Base-by-base conservation (phyloP, 306 rosid species). In the Coriaria nepalensis region DNA sequence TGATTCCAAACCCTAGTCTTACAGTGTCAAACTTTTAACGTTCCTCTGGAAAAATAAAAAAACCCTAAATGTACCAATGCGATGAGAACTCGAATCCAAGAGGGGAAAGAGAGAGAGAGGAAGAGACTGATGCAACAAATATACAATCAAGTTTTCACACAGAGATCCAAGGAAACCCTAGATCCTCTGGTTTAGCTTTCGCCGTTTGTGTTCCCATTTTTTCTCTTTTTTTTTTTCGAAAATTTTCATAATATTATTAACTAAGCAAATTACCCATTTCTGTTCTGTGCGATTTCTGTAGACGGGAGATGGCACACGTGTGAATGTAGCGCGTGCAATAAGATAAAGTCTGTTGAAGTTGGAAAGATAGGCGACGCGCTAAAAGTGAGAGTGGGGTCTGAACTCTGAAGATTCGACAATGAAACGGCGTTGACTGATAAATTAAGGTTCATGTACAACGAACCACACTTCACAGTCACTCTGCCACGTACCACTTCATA, bases 1-100 rank as follows among this genome's bases (percentile, higher is more conserved):
- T 33, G 56, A 64, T 64, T 70, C 55, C 38, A 59, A 78, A 73
- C 73, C 70, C 76, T 69, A 74, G 61, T 64, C 67, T 44, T 58
- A 50, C 43, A 0, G 59, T 40, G 43, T 50, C 56, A 20, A 20
- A 20, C 29, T 20, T 20, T 20, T 20, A 20, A 20, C 29, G 2
- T 20, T 20, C 29, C 29, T 20, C 29, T 3, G 29, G 12, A 45
- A 14, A 14, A 13, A 34, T 34, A 34, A 7, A 41, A 44, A 56
- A 56, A 35, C 51, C 59, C 58, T 33, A 40, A 8, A 2, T 5
- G 38, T 54, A 54, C 33, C 6, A 1, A 43, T 7, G 40, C 10
- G n/a, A 54, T 39, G 35, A 40, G 35, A 43, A 34, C 37, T 8
- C 36, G 50, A 56, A 29, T 9, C 35, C 0, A 35, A 44, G 10